A percentile compares a stretch with the other conserved stretches of the same genome.
phyloP scores from a whole-genome alignment of 768 basidiomycete genomes.

The Mycena chlorophos region DNA sequence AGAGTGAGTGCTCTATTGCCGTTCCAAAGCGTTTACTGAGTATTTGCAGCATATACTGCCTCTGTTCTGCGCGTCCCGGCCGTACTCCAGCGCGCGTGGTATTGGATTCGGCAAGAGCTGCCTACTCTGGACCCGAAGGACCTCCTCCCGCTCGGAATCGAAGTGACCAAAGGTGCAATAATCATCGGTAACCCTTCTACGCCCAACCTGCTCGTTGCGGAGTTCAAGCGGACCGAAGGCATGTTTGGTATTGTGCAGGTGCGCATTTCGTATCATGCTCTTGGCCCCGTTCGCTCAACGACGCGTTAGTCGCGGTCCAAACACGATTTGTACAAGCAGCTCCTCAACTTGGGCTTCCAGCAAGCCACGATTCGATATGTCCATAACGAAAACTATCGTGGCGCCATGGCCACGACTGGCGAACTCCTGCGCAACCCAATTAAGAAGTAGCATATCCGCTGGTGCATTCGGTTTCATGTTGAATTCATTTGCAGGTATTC shows the following conservation, averaged over 20 bases:
- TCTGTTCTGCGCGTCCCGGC: slow-evolving; percentile 38
- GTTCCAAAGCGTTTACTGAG: not conserved
- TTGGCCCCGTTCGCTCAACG: slow-evolving; percentile 2
- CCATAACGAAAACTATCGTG: slow-evolving; percentile 75
- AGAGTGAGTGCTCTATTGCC: slow-evolving; percentile 30
- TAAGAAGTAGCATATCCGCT: slow-evolving; percentile 38
- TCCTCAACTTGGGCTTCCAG: slow-evolving; percentile 70
- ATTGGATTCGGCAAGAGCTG: slow-evolving; percentile 60
- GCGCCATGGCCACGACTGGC: slow-evolving; percentile 67
- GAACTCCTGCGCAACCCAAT: slow-evolving; percentile 58
- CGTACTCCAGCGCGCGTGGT: slow-evolving; percentile 40
- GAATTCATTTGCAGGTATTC: slow-evolving; percentile 30
- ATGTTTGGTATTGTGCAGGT: slow-evolving; percentile 80
- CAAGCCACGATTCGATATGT: slow-evolving; percentile 63
- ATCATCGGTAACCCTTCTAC: slow-evolving; percentile 86
- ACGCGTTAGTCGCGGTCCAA: slow-evolving; percentile 69
- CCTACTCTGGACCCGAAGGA: slow-evolving; percentile 79
- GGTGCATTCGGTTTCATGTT: not conserved
- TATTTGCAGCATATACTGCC: slow-evolving; percentile 24
- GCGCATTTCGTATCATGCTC: slow-evolving; percentile 26
- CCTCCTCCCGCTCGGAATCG: slow-evolving; percentile 82
- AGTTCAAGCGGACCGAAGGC: slow-evolving; percentile 77
- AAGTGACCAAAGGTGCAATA: slow-evolving; percentile 76
- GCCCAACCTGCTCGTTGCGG: slow-evolving; percentile 75
- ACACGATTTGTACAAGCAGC: slow-evolving; percentile 81